Conservation (phyloP, 192 early-diverging fungal species). For the Diversispora epigaea region DNA sequence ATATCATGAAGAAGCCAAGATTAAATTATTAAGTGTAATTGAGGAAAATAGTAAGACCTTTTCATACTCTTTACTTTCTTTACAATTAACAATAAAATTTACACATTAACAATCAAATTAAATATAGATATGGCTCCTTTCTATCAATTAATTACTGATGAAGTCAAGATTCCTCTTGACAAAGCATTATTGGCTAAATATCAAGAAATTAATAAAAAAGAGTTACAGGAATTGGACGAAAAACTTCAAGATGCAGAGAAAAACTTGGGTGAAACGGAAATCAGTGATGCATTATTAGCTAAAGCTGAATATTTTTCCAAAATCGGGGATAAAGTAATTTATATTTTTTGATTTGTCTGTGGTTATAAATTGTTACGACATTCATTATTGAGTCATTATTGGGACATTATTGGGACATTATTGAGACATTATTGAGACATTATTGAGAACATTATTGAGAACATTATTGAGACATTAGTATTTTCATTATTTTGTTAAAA, state of each 20-base stretch:
- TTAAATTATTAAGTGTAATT: constrained; percentile 69
- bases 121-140: constrained; percentile 85
- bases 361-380: too few relatives aligned
- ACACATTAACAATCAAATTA: not conserved
- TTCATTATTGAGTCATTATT: too few relatives aligned
- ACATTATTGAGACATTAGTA: not conserved
- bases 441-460: not conserved
- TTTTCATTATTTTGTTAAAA: constrained; percentile 35
- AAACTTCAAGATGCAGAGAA: constrained; percentile 86
- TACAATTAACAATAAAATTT: not conserved
- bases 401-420: too few relatives aligned
- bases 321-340: constrained; percentile 87
- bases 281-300: constrained; percentile 81
- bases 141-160: constrained; percentile 62
- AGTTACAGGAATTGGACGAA: constrained; percentile 77
- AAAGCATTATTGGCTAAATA: constrained; percentile 49
- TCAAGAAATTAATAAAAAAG: constrained; percentile 72
- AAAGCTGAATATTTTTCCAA: constrained; percentile 88
- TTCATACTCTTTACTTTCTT: not conserved
- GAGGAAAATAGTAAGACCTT: constrained; percentile 77
- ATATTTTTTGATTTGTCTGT: not conserved
- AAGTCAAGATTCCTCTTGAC: constrained; percentile 64
- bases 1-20: constrained; percentile 65
- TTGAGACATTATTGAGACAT: not conserved
- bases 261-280: constrained; percentile 92